A percentile compares a stretch with the other conserved stretches of the same genome.
Conservation (phyloP, 768 basidiomycete genomes). For the Lactifluus rugatus region DNA sequence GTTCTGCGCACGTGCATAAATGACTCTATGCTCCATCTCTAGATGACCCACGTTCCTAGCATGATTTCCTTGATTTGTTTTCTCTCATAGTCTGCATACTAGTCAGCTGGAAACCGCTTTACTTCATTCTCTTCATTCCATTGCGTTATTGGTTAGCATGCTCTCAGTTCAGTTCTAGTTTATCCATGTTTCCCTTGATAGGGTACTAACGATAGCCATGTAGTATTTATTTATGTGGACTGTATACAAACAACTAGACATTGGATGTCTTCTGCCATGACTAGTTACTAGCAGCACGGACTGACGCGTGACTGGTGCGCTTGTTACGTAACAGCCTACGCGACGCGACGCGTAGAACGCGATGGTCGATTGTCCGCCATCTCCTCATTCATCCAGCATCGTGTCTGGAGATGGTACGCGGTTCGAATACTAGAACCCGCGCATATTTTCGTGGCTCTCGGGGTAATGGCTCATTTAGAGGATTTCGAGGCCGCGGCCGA, state of each 20-base stretch:
- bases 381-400: background rate
- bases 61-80: background rate
- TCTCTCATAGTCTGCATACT: conserved; percentile 3
- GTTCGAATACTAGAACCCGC: conserved; percentile 23
- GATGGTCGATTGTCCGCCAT: background rate
- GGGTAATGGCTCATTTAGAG: conserved; percentile 29
- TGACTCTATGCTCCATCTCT: conserved; percentile 6
- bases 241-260: conserved; percentile 1
- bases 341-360: background rate
- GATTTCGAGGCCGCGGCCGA: conserved; percentile 43
- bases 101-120: background rate
- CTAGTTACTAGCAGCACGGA: no score
- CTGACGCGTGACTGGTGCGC: conserved; percentile 11
- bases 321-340: background rate
- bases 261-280: background rate
- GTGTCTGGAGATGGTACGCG: conserved; percentile 8
- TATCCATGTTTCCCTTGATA: conserved; percentile 7
- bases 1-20: background rate
- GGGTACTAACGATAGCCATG: conserved; percentile 10
- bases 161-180: conserved; percentile 11
- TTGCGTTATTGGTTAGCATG: conserved; percentile 11
- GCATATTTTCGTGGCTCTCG: conserved; percentile 33
- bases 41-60: conserved; percentile 1
- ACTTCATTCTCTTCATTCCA: background rate
- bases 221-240: conserved; percentile 10